Conservation (phyloP, 345 rosid species). For the Dipteronia dyeriana region DNA sequence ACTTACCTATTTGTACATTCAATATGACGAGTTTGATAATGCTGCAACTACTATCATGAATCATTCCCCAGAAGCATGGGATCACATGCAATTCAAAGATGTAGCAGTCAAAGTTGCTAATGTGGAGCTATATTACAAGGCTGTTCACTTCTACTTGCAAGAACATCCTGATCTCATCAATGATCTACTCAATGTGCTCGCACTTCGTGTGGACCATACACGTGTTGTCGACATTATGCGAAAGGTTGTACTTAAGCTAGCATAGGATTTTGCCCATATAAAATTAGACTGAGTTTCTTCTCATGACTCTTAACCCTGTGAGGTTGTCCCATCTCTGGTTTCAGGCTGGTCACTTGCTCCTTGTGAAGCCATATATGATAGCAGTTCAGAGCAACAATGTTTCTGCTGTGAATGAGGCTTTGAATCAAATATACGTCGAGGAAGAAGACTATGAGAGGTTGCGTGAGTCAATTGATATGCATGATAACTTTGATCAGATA, state of each 20-base stretch:
- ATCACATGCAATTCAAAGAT: slow-evolving; percentile 99
- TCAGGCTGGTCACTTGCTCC: slow-evolving; percentile 92
- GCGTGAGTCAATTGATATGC: slow-evolving; percentile 89
- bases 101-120: slow-evolving; percentile 90
- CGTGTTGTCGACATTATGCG: slow-evolving; percentile 98
- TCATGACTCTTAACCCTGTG: slow-evolving; percentile 9
- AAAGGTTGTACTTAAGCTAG: slow-evolving; percentile 54
- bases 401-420: slow-evolving; percentile 90
- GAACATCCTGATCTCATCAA: slow-evolving; percentile 96
- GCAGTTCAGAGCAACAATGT: slow-evolving; percentile 96
- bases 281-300: not conserved
- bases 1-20: slow-evolving; percentile 85
- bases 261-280: not conserved
- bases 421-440: slow-evolving; percentile 88
- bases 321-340: slow-evolving; percentile 17
- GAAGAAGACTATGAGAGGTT: slow-evolving; percentile 96
- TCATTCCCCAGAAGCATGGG: slow-evolving; percentile 99
- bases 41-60: slow-evolving; percentile 99
- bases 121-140: slow-evolving; percentile 94
- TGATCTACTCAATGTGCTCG: slow-evolving; percentile 92
- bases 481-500: slow-evolving; percentile 91
- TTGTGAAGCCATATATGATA: slow-evolving; percentile 95
- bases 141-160: slow-evolving; percentile 97
- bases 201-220: slow-evolving; percentile 89
- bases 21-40: slow-evolving; percentile 94